Percentiles rank a stretch among this genome's conserved stretches.
phyloP scores from a whole-genome alignment of 2,329 filamentous ascomycete species.

The Acrocalymma vagum region DNA sequence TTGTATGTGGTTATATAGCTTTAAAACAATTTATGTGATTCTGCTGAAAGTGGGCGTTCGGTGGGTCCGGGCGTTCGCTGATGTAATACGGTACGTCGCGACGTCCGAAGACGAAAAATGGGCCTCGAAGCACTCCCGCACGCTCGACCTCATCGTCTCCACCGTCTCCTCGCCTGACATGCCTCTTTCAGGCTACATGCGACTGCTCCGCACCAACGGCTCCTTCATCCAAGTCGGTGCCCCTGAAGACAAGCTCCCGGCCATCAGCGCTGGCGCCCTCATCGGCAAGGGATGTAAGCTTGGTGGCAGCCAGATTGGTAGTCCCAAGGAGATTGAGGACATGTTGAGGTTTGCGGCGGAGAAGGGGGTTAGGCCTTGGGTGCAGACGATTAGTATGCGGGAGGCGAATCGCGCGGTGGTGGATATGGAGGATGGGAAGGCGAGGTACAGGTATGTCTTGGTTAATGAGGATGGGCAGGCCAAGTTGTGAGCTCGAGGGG shows the following conservation, averaged over 20 bases:
- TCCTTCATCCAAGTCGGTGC: constrained; percentile 73
- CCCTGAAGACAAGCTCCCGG: constrained; percentile 66
- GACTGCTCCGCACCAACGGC: constrained; percentile 67
- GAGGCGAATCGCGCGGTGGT: constrained; percentile 63
- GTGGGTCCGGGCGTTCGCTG: too few species aligned
- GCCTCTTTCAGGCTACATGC: constrained; percentile 70
- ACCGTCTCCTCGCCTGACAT: constrained; percentile 68
- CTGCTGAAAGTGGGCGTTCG: too few species aligned
- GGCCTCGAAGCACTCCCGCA: constrained; percentile 66
- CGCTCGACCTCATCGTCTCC: constrained; percentile 67
- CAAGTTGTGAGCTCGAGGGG: too few species aligned
- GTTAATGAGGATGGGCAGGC: constrained; percentile 40
- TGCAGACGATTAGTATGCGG: constrained; percentile 68
- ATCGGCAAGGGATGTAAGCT: constrained; percentile 63
- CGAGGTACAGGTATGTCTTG: constrained; percentile 52
- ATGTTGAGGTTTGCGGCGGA: constrained; percentile 69
- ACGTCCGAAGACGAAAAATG: constrained; percentile 66
- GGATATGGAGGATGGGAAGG: constrained; percentile 66
- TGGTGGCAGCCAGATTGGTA: constrained; percentile 58
- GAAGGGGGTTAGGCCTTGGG: constrained; percentile 67
- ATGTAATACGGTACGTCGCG: too few species aligned
- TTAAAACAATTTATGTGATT: too few species aligned
- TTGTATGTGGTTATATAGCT: too few species aligned
- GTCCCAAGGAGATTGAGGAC: constrained; percentile 66
- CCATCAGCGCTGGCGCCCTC: constrained; percentile 65